Base-by-base conservation (phyloP, 495 filamentous ascomycete species). In the Penicillium bialowiezense region DNA sequence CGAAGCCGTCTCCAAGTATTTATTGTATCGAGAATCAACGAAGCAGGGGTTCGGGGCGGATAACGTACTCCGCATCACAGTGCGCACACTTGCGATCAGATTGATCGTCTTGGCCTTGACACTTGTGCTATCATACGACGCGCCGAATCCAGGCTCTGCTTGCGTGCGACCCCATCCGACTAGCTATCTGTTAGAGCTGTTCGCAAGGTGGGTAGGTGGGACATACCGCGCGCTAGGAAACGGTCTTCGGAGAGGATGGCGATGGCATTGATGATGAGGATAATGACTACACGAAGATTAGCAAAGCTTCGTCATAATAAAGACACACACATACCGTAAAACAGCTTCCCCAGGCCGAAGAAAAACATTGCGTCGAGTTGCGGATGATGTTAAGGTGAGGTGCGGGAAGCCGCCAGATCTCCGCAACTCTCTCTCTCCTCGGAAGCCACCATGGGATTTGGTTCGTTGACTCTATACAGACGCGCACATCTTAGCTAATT, bases 161-260 rank as follows among this genome's bases (percentile, higher is more conserved):
- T 74, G 72, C 32, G 72, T 72, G 43, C 70, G 75, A 7, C 90
- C 90, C 82, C 90, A 89, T 56, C 90, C 90, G 55, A 96, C 91
- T 95, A 50, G 5, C n/a, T 5, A 18, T 23, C 13, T 3, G 15
- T 50, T 59, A 58, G 56, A n/a, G 17, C 6, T 29, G 18, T 49
- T 20, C 17, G 29, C 31, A 33, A n/a, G 35, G 28, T 21, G 21
- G 51, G 13, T 35, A 37, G 29, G 40, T 48, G 36, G 39, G 41
- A 72, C 83, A 57, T 86, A 95, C 90, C 93, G 59, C 95, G 83
- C 41, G 95, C 93, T 41, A 98, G 85, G 68, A 98, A 98, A 24
- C 95, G 84, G 73, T 98, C 93, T 81, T 98, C 92, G 59, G 91
- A 96, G 41, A 97, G 85, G 69, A 98, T 85, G 42, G 91, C 89